phyloP scores from a whole-genome alignment of 176 grass and related monocot genomes.

The Cenchrus americanus region DNA sequence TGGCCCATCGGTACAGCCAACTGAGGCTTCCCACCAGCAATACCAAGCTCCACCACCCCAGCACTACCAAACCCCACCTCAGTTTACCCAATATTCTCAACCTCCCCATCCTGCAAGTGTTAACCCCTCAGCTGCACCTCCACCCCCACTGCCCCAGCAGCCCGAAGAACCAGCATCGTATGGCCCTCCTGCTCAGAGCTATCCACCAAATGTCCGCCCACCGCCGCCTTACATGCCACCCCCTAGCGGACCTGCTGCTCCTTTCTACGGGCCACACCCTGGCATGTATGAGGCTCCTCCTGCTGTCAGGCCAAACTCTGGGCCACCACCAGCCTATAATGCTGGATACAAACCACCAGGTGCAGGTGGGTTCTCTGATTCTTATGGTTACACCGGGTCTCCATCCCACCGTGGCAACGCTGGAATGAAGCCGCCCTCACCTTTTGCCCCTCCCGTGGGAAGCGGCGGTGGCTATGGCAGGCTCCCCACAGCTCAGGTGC shows the following conservation, averaged over 20 bases:
- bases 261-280: conserved; percentile 64
- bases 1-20: conserved; percentile 45
- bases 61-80: conserved; percentile 50
- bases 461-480: conserved; percentile 49
- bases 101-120: conserved; percentile 44
- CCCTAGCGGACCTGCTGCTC: conserved; percentile 49
- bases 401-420: conserved; percentile 64
- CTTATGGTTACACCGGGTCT: conserved; percentile 70
- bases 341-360: conserved; percentile 62
- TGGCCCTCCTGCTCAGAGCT: conserved; percentile 55
- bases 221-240: conserved; percentile 60
- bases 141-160: conserved; percentile 45
- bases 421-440: conserved; percentile 50
- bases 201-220: conserved; percentile 53
- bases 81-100: conserved; percentile 61
- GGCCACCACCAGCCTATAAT: conserved; percentile 47
- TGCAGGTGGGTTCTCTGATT: conserved; percentile 52
- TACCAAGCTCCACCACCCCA: conserved; percentile 52
- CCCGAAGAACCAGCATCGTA: conserved; percentile 64
- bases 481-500: conserved; percentile 68
- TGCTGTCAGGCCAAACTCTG: conserved; percentile 54
- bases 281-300: conserved; percentile 60
- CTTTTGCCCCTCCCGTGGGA: conserved; percentile 52
- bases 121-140: conserved; percentile 50
- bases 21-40: conserved; percentile 59